Percentiles rank a stretch among this genome's conserved stretches.
Conservation (phyloP, 371 early-diverging fungal species). For the Cokeromyces recurvatus region DNA sequence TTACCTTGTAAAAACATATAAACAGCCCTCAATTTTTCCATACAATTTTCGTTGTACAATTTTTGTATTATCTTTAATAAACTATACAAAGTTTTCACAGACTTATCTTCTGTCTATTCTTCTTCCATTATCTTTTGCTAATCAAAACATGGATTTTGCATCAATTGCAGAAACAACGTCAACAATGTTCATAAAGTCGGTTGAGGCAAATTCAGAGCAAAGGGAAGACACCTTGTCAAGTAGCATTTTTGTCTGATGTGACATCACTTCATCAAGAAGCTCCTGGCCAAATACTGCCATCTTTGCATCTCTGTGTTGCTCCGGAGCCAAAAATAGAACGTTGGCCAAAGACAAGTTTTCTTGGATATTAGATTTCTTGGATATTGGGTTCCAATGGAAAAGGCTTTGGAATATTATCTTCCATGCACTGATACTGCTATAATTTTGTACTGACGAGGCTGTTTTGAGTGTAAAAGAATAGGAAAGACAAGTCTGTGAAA, state of each 20-base stretch:
- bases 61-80: too few species aligned
- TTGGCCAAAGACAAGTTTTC: background rate
- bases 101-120: too few species aligned
- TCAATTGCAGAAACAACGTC: constrained; percentile 6
- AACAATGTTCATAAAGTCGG: constrained; percentile 3
- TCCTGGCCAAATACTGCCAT: constrained; percentile 5
- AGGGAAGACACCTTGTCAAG: constrained; percentile 1
- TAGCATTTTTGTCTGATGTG: constrained; percentile 5
- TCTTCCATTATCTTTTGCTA: too few species aligned
- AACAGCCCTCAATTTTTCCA: too few species aligned
- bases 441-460: constrained; percentile 3
- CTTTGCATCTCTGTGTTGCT: constrained; percentile 5
- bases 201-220: background rate
- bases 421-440: constrained; percentile 3
- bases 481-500: too few species aligned
- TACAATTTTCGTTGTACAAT: too few species aligned
- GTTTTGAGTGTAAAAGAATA: too few species aligned
- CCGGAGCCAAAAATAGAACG: constrained; percentile 3
- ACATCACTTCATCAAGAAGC: constrained; percentile 1
- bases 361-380: constrained; percentile 1
- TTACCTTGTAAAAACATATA: too few species aligned
- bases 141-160: constrained; percentile 5
- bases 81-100: too few species aligned
- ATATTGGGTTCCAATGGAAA: constrained; percentile 5
- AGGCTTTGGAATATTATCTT: constrained; percentile 1